Evolutionary conservation across 805 yeast species (phyloP), one percentile per base, ranked within the genome.

Genomic region (Lipomyces kockii): DNA sequence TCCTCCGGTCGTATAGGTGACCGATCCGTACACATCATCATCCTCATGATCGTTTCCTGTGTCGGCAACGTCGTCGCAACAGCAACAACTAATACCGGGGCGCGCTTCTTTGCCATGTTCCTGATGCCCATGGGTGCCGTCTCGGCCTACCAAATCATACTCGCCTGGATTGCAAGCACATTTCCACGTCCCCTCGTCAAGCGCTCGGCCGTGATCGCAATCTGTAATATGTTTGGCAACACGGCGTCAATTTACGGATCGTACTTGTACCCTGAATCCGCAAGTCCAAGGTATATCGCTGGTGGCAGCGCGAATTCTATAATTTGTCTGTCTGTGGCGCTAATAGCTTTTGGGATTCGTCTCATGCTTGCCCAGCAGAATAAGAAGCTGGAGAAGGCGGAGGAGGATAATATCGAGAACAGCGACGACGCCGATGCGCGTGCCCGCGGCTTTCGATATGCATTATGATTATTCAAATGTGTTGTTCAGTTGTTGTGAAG

Each of bases 101-200:
- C 64, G 6, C 60, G 69, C 4, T 60, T 58, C 49, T 65, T 66
- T 12, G 69, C 61, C 34, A 63, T 66, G 66, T 62, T 66, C 29
- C 29, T 66, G 56, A 64, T 67, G 53, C 66, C 70, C 2, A 58
- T 62, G 51, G 70, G 70, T 25, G 61, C 70, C 1, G 46, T 46
- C 35, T 27, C 70, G 11, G 65, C 66, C 11, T 58, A 65, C 64
- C 62, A 67, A 27, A 66, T 65, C 54, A 61, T 67, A 29, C 37
- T 67, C 22, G 61, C 70, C n/a, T 67, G 71, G 71, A 34, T 66
- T 17, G 65, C 71, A 2, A 34, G 35, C 51, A 39, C 69, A 32
- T 59, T 67, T 29, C 65, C 70, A 8, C 66, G 70, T 6, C 70
- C 71, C 20, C 29, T 43, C 34, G 69, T 60, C 14, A 67, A 67